Base-by-base conservation (phyloP, 345 rosid species). In the Acer negundo region DNA sequence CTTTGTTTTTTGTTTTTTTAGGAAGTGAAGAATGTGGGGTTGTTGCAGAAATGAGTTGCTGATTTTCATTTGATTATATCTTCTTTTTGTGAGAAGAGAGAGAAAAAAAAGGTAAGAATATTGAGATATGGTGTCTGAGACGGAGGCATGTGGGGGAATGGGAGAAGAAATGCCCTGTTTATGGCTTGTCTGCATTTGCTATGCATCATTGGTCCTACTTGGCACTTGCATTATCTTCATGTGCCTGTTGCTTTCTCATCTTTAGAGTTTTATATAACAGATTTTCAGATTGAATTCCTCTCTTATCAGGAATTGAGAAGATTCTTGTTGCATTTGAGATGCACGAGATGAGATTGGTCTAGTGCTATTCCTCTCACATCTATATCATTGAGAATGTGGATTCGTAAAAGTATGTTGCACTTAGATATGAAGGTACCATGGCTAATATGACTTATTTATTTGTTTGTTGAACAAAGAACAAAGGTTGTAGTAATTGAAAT, bases 161-260 rank as follows among this genome's bases (percentile, higher is more conserved):
- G 64, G 74, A 42, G 61, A 17, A 70, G 66, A 78, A 69, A 74
- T 81, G 90, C 79, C 78, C 47, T 80, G 84, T 76, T 83, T 76
- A 55, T 76, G 62, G 42, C 49, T n/a, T 85, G 85, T 78, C 87
- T 75, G 80, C 85, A 79, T 72, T 76, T 77, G 8, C 62, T 40
- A 58, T 70, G 72, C 78, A 61, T 62, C 67, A 23, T 13, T 62
- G 77, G 78, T 42, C 86, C 85, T 78, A 46, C 49, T 46, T n/a
- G 26, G 24, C 62, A 80, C 80, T 26, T 75, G 55, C 79, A 65
- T 5, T 20, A 49, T 68, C 12, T 61, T 77, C 11, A 7, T n/a
- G 63, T 19, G 22, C 6, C 59, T 20, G 49, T 65, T 42, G 51
- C 40, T 63, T 51, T 67, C 4, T 51, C n/a, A 38, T 62, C 10